Conservation (phyloP, 2,329 filamentous ascomycete genomes). For the Scolecobasidium constrictum region DNA sequence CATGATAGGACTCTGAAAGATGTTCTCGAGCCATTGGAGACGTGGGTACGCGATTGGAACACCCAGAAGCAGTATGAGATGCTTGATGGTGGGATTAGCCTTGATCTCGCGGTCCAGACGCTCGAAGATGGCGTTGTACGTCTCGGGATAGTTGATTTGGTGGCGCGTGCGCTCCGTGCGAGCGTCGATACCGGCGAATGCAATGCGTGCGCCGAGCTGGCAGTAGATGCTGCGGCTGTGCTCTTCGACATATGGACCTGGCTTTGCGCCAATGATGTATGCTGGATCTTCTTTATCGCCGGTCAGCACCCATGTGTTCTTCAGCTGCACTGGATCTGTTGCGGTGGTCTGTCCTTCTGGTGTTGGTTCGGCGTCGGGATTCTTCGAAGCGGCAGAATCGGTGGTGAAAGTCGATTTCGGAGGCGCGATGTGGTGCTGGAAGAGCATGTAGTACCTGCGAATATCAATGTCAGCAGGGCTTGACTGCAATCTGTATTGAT, state of each 20-base stretch:
- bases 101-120: conserved; percentile 42
- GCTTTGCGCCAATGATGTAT: conserved; percentile 67
- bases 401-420: conserved; percentile 79
- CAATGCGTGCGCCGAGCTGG: conserved; percentile 53
- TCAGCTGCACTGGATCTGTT: conserved; percentile 58
- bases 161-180: conserved; percentile 73
- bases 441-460: conserved; percentile 52
- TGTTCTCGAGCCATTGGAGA: conserved; percentile 92
- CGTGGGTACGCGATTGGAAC: conserved; percentile 63
- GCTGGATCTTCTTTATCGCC: conserved; percentile 50
- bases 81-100: conserved; percentile 47
- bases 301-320: conserved; percentile 61
- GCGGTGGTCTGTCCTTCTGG: conserved; percentile 40
- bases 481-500: neutral
- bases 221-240: conserved; percentile 50
- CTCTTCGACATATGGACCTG: conserved; percentile 57
- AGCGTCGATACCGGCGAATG: conserved; percentile 49
- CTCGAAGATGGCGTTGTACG: conserved; percentile 51
- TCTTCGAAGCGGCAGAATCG: conserved; percentile 43
- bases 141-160: conserved; percentile 74
- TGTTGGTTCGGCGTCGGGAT: conserved; percentile 28
- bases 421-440: conserved; percentile 70
- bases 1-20: conserved; percentile 75
- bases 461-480: neutral
- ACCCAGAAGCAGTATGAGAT: conserved; percentile 52